Base-by-base conservation (phyloP, 352 stramenopile species). In the Pythium sukuiense region DNA sequence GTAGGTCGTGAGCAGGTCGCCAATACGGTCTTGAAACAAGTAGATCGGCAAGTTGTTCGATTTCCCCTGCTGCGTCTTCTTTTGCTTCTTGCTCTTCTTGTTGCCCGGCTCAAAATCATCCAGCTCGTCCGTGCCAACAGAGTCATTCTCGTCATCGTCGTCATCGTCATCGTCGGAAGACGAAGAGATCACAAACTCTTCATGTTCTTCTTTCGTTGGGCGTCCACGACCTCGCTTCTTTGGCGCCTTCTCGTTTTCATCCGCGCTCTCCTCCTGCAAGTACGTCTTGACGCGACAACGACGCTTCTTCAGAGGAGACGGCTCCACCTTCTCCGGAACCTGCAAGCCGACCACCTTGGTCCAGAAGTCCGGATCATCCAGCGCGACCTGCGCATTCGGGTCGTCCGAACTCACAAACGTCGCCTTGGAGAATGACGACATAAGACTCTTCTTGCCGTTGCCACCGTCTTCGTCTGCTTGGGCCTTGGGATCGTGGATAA, bases 291-390 rank as follows among this genome's bases (percentile, higher is more conserved):
- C 79, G 16, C 86, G 80, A 35, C 79, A 93, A 0, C 81, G 81
- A 9, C 80, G 77, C 56, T 89, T 93, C 67, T 85, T 83, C n/a
- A 95, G 65, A 9, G 87, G 86, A 4, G 84, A 93, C 12, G 81
- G 74, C 24, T 93, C 83, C 2, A 80, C 74, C 49, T 92, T 89
- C 26, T 85, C 87, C 11, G 79, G 74, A 9, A 71, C 83, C 55
- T 96, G 87, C 9, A 98, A 67, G 0, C 93, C 93, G 32, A 97
- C 86, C 1, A 97, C 88, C 62, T 98, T 98, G 24, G 85, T 97
- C 93, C 93, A 98, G 63, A 98, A 98, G 57, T 98, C 92, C 0
- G 93, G 93, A 59, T 98, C 93, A 60, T 98, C 89, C 30, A 98
- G 65, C 41, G 95, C 93, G 8, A 98, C 89, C 58, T 94, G 76